Evolutionary conservation across 495 filamentous ascomycete genomes (phyloP).

Genomic region (Talaromyces adpressus): DNA sequence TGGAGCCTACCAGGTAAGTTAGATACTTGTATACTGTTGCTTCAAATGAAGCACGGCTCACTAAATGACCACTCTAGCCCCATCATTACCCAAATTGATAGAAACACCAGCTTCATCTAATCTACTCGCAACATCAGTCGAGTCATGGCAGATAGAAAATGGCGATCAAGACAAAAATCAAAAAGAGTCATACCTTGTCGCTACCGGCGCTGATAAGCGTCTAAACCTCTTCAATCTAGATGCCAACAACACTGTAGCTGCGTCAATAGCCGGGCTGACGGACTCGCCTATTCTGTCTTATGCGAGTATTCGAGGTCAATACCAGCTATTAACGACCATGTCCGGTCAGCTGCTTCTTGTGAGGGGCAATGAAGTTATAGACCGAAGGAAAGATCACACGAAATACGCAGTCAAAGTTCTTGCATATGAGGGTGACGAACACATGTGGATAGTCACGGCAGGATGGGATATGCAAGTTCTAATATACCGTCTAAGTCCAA

Average conservation of each 20-base stretch:
- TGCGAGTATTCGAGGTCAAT: constrained; percentile 22
- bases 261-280: constrained; percentile 34
- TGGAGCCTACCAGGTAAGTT: constrained; percentile 47
- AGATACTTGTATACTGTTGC: background rate
- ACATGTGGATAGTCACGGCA: constrained; percentile 50
- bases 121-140: constrained; percentile 45
- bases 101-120: constrained; percentile 43
- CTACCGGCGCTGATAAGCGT: constrained; percentile 47
- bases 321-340: constrained; percentile 50
- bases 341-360: constrained; percentile 51
- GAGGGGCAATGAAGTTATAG: constrained; percentile 29
- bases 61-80: constrained; percentile 28
- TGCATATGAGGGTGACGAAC: constrained; percentile 20
- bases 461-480: constrained; percentile 58
- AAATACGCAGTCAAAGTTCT: constrained; percentile 58
- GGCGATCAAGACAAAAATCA: constrained; percentile 5
- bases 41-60: background rate
- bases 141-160: constrained; percentile 24
- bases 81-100: constrained; percentile 35
- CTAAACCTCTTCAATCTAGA: constrained; percentile 37
- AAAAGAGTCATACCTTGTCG: constrained; percentile 26
- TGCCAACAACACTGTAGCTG: constrained; percentile 15
- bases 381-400: constrained; percentile 47
- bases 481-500: constrained; percentile 36
- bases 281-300: constrained; percentile 56